Base-by-base conservation (phyloP, 768 basidiomycete genomes). In the Podaxis mareebaensis region DNA sequence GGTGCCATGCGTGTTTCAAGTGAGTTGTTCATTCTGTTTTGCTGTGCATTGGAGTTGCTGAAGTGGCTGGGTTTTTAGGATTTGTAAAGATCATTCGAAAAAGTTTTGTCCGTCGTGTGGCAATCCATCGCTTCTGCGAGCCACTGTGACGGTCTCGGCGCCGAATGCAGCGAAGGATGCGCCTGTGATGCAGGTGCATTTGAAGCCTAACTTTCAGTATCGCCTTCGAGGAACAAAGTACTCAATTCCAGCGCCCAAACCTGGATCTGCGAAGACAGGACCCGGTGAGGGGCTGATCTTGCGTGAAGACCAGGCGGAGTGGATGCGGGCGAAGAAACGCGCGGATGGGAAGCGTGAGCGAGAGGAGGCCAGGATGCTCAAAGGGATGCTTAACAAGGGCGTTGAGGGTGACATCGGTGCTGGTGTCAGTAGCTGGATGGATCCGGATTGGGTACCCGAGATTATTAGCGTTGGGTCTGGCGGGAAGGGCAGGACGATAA, bases 1-100 rank as follows among this genome's bases (percentile, higher is more conserved):
- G 97, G 61, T 99, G 97, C 74, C 97, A 99, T 77, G 97, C 95
- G 13, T 99, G 97, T 76, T 99, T 96, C 85, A 98, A 98, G 97
- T 99, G 71, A 76, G 95, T 81, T 30, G 22, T 4, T 39, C 6
- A 8, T 39, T 20, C 17, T 40, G 17, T 28, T 4, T 0, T 1
- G 33, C 33, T 33, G 3, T 33, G 33, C 2, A 33, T 33, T 10
- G 33, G 8, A 33, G 33, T 36, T 40, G 4, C 8, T 20, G 46
- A 20, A n/a, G 28, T 51, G n/a, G 46, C 15, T 44, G 15, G 8
- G 20, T 11, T 56, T 30, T 20, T 70, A 99, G 97, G 74, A 87
- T 97, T 67, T 98, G 96, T 80, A 97, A 96, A 78, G 96, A 99
- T 75, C 81, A 87, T 22, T 89, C 92, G 8, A 95, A 94, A 74